phyloP scores from a whole-genome alignment of 1,139 yeast genomes.

The Blastobotrys aristatus region DNA sequence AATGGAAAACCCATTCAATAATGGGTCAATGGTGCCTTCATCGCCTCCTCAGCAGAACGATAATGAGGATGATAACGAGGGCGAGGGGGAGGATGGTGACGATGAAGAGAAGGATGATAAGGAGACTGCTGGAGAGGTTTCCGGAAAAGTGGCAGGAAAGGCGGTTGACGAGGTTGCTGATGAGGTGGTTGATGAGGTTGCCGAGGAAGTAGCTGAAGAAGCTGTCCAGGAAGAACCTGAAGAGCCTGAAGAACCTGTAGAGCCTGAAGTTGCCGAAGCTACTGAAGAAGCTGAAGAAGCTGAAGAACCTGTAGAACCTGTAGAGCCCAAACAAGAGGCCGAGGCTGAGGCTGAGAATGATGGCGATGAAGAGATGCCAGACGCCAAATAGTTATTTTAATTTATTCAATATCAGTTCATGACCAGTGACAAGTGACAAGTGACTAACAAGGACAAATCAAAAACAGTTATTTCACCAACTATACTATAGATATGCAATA shows the following conservation, averaged over 20 bases:
- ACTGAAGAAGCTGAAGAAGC: neutral
- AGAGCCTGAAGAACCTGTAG: neutral
- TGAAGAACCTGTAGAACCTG: neutral
- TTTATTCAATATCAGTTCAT: too few relatives aligned
- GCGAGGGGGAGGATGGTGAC: slow-evolving; percentile 10
- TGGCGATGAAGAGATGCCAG: slow-evolving; percentile 4
- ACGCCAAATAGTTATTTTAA: too few relatives aligned
- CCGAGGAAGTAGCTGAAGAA: neutral
- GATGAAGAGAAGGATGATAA: slow-evolving; percentile 19
- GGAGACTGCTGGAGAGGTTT: slow-evolving; percentile 21
- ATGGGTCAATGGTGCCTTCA: neutral
- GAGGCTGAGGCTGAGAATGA: neutral
- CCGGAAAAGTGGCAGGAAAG: slow-evolving; percentile 1
- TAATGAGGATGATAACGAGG: slow-evolving; percentile 5
- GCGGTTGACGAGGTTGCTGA: neutral
- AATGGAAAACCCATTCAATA: slow-evolving; percentile 9
- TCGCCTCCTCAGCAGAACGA: slow-evolving; percentile 9
- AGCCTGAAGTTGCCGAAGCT: neutral
- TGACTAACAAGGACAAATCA: too few relatives aligned
- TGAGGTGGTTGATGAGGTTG: neutral
- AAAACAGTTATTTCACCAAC: too few relatives aligned
- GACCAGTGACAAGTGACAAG: too few relatives aligned
- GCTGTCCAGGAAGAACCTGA: neutral
- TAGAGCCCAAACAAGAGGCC: neutral
- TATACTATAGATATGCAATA: too few relatives aligned